Conservation (phyloP, 2,329 filamentous ascomycete genomes). For the Fusarium acutatum region DNA sequence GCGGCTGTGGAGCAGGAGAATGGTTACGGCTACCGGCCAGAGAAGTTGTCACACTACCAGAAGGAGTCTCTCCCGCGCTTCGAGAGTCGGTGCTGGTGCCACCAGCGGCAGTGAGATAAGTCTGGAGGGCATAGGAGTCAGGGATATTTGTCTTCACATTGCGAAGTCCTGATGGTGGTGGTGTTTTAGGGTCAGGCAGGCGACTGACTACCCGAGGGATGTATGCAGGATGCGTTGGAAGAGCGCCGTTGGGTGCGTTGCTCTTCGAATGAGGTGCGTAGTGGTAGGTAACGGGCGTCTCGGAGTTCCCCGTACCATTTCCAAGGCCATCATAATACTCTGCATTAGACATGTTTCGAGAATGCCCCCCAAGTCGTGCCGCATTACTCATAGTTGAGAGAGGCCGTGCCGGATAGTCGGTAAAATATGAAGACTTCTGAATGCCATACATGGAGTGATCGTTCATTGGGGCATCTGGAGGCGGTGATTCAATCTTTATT, state of each 20-base stretch:
- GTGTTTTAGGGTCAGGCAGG: background rate
- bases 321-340: conserved; percentile 11
- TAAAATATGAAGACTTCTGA: conserved; percentile 10
- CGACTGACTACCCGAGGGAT: conserved; percentile 13
- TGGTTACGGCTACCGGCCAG: conserved; percentile 6
- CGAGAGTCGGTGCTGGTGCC: background rate
- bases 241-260: conserved; percentile 3
- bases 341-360: conserved; percentile 12
- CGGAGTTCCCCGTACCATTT: background rate
- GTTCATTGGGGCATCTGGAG: conserved; percentile 20
- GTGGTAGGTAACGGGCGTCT: conserved; percentile 10
- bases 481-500: conserved; percentile 21
- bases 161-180: background rate
- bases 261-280: conserved; percentile 16
- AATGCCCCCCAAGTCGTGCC: background rate
- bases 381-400: background rate
- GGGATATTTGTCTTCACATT: conserved; percentile 31
- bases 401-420: background rate
- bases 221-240: conserved; percentile 26
- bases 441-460: conserved; percentile 4
- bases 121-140: conserved; percentile 45
- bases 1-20: conserved; percentile 2
- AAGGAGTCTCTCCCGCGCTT: background rate
- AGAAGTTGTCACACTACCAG: background rate
- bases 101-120: conserved; percentile 48